Percentiles rank a stretch among this genome's conserved stretches.
phyloP scores from a whole-genome alignment of 2,329 filamentous ascomycete species.

The Sclerotinia borealis region DNA sequence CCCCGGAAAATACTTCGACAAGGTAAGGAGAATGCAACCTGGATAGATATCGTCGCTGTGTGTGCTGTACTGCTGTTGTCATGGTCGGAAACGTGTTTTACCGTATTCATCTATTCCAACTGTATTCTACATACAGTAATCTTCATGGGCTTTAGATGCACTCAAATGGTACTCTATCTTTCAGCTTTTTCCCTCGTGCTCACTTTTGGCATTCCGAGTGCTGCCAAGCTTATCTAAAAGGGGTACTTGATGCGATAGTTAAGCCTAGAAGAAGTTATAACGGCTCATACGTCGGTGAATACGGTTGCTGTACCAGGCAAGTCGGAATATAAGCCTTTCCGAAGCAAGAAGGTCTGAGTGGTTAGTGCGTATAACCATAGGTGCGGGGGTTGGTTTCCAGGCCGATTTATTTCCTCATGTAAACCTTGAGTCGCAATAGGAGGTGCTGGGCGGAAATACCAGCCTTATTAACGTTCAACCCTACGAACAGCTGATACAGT shows the following conservation, averaged over 20 bases:
- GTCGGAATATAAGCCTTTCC: neutral
- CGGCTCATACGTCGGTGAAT: neutral
- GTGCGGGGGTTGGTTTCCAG: neutral
- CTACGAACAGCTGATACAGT: constrained; percentile 3
- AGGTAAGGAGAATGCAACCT: neutral
- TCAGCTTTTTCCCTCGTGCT: constrained; percentile 1
- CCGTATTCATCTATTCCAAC: neutral
- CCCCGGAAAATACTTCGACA: constrained; percentile 1
- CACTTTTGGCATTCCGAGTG: neutral
- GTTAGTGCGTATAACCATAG: neutral
- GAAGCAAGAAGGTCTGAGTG: constrained; percentile 8
- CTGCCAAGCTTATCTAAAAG: neutral
- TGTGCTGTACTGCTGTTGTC: neutral
- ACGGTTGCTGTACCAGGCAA: neutral
- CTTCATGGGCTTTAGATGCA: neutral
- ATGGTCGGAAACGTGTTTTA: neutral
- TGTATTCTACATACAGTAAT: neutral
- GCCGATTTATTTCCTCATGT: constrained; percentile 9
- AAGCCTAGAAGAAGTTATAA: neutral
- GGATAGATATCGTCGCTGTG: neutral
- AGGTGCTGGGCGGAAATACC: constrained; percentile 5
- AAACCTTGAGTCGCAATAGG: constrained; percentile 2
- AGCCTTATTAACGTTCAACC: constrained; percentile 8
- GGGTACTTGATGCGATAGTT: neutral
- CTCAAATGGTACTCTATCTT: neutral